Evolutionary conservation across 2,329 filamentous ascomycete species (phyloP).

Genomic region (Trichophyton simii): DNA sequence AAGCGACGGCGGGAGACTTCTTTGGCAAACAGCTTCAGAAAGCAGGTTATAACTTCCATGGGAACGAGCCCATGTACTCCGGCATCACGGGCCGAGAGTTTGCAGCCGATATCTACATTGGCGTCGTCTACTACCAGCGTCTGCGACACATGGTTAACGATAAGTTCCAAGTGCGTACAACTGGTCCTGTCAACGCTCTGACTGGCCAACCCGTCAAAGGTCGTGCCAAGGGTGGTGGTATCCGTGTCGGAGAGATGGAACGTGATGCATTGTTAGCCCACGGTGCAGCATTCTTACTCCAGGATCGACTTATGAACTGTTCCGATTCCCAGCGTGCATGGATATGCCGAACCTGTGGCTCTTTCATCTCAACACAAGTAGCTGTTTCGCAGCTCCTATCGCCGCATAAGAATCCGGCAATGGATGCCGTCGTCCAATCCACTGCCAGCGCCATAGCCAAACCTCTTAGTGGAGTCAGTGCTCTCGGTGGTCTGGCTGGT

Average conservation of each 20-base stretch:
- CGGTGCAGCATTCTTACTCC: conserved; percentile 85
- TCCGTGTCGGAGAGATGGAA: conserved; percentile 99
- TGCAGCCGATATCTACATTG: conserved; percentile 88
- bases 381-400: conserved; percentile 23
- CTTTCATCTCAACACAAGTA: conserved; percentile 71
- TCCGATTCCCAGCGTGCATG: conserved; percentile 83
- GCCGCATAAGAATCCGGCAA: conserved; percentile 13
- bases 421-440: conserved; percentile 14
- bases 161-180: conserved; percentile 96
- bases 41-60: conserved; percentile 95
- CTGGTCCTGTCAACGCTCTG: conserved; percentile 75
- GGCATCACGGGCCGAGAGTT: conserved; percentile 93
- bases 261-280: conserved; percentile 89
- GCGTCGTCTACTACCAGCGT: conserved; percentile 95
- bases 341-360: conserved; percentile 80
- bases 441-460: conserved; percentile 28
- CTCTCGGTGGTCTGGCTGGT: conserved; percentile 45
- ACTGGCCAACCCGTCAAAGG: conserved; percentile 97
- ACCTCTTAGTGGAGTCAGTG: conserved; percentile 46
- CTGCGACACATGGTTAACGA: conserved; percentile 99
- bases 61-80: conserved; percentile 97
- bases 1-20: conserved; percentile 82
- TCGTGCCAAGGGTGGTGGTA: conserved; percentile 89
- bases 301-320: conserved; percentile 94
- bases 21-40: conserved; percentile 92